These are phyloP conservation scores for Tillandsia leiboldiana DNA, from an alignment of 176 grass and related monocot genomes.

Conservation along the genomic window DNA sequence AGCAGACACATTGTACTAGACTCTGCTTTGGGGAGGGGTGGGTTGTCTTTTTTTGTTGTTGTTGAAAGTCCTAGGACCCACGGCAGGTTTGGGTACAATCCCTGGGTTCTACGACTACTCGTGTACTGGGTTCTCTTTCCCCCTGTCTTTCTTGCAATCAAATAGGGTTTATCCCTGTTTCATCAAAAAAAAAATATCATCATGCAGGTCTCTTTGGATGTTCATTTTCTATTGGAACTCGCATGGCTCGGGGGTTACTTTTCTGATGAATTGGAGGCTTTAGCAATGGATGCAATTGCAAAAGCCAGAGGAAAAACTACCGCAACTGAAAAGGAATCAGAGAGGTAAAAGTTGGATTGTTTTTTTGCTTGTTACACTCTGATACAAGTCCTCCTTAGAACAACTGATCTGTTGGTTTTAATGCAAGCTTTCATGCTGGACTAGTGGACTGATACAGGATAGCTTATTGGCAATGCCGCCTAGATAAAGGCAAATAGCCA, in stretches of 20 bases:
- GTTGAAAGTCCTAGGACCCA: too few species aligned
- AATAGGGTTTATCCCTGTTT: too few species aligned
- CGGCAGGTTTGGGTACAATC: too few species aligned
- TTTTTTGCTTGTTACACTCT: not conserved
- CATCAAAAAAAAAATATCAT: too few species aligned
- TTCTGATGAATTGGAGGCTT: constrained; percentile 19
- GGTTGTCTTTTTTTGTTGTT: too few species aligned
- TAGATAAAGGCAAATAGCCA: too few species aligned
- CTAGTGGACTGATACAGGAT: not conserved
- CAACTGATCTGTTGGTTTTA: not conserved
- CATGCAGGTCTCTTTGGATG: constrained; percentile 36
- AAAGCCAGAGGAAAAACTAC: not conserved
- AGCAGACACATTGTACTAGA: too few species aligned
- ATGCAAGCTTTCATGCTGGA: not conserved
- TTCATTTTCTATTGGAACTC: constrained; percentile 49
- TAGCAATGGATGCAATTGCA: constrained; percentile 17
- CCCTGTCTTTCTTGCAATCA: too few species aligned
- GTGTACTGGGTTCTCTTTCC: too few species aligned
- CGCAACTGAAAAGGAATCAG: constrained; percentile 3
- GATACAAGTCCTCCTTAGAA: not conserved
- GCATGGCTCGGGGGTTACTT: constrained; percentile 27
- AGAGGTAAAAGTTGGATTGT: constrained; percentile 17
- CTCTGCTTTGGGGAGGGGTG: too few species aligned
- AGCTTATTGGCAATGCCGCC: not conserved
- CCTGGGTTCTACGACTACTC: too few species aligned